Conservation (phyloP, 495 filamentous ascomycete species). For the Aspergillus nanangensis region DNA sequence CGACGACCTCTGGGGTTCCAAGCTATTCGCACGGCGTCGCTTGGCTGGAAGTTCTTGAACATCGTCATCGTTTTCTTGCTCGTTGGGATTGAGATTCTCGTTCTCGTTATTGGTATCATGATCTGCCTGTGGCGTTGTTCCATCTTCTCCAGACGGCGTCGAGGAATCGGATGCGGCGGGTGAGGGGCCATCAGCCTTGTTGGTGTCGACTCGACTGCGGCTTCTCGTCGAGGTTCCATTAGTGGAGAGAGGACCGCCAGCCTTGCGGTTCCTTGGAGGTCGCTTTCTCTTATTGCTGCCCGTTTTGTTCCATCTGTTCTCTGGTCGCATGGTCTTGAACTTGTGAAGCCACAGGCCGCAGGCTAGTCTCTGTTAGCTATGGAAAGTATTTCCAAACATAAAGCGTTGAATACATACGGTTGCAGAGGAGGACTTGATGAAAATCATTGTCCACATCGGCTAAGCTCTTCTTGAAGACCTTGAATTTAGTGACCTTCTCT, state of each 20-base stretch:
- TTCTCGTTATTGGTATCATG: slow-evolving; percentile 16
- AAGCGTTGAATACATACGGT: slow-evolving; percentile 55
- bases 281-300: slow-evolving; percentile 42
- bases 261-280: slow-evolving; percentile 27
- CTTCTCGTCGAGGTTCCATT: slow-evolving; percentile 23
- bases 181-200: slow-evolving; percentile 31
- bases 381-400: background rate
- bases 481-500: slow-evolving; percentile 56
- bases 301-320: slow-evolving; percentile 71
- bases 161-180: slow-evolving; percentile 40
- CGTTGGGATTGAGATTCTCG: slow-evolving; percentile 4
- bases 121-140: slow-evolving; percentile 30
- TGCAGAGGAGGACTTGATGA: slow-evolving; percentile 73
- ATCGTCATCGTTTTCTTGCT: slow-evolving; percentile 21
- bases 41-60: slow-evolving; percentile 28
- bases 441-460: slow-evolving; percentile 61
- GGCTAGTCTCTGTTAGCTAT: slow-evolving; percentile 35
- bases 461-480: slow-evolving; percentile 74
- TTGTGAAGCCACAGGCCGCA: slow-evolving; percentile 94
- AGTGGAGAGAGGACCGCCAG: slow-evolving; percentile 27
- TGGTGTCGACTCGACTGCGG: slow-evolving; percentile 28
- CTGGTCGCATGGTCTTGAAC: slow-evolving; percentile 76
- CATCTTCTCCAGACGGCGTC: slow-evolving; percentile 35
- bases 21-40: slow-evolving; percentile 35
- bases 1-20: slow-evolving; percentile 31